Evolutionary conservation across 2,329 filamentous ascomycete species (phyloP).

Genomic region (Mycosphaerella sp.): DNA sequence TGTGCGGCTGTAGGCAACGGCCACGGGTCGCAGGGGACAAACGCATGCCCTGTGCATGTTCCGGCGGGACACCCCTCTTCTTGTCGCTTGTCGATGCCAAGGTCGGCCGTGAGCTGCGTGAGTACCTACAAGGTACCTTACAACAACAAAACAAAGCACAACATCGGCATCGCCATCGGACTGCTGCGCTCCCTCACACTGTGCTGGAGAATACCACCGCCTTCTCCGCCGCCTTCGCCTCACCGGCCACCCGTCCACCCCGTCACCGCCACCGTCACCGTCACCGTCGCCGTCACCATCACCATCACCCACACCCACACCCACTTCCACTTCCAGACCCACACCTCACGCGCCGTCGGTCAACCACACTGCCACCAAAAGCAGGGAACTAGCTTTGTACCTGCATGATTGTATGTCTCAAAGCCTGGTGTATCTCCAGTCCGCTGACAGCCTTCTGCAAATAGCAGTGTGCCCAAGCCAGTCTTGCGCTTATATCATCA

Average conservation of each 20-base stretch:
- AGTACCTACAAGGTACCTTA: not conserved
- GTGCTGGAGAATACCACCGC: not conserved
- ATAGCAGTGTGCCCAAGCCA: not conserved
- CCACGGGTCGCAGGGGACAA: too few relatives aligned
- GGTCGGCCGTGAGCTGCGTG: not conserved
- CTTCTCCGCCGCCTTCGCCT: not conserved
- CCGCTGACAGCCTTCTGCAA: not conserved
- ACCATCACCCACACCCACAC: not conserved
- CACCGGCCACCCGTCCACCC: too few relatives aligned
- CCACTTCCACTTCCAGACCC: not conserved
- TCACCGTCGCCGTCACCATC: not conserved
- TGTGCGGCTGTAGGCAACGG: too few relatives aligned
- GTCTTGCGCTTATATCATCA: not conserved
- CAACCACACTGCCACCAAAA: not conserved
- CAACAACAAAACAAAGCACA: not conserved
- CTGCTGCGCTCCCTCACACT: not conserved
- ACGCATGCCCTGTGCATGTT: too few relatives aligned
- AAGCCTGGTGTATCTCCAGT: not conserved
- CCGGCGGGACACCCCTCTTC: too few relatives aligned
- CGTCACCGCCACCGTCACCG: too few relatives aligned
- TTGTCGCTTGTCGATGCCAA: not conserved
- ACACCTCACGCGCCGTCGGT: too few relatives aligned
- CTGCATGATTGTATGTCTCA: slow-evolving; percentile 4
- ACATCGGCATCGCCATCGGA: not conserved
- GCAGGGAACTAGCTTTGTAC: slow-evolving; percentile 4